phyloP scores from a whole-genome alignment of 1,284 basidiomycete genomes.

The Fomes fomentarius region DNA sequence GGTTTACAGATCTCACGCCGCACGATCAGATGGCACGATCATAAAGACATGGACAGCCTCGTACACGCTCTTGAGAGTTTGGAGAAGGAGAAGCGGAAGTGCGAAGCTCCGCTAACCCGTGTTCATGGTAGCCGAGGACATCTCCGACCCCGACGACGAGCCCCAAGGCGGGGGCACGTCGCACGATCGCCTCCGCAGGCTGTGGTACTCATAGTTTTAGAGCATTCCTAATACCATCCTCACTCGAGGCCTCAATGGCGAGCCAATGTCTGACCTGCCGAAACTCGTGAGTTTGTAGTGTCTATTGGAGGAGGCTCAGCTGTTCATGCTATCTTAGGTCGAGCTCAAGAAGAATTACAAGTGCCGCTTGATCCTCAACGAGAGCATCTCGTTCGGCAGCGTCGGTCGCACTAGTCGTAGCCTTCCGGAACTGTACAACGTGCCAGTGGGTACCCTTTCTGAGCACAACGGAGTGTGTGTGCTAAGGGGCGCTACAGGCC shows the following conservation, averaged over 20 bases:
- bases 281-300: slow-evolving; percentile 69
- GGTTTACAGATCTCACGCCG: slow-evolving; percentile 96
- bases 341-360: slow-evolving; percentile 96
- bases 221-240: too few species aligned
- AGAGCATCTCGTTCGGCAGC: slow-evolving; percentile 91
- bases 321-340: slow-evolving; percentile 54
- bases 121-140: slow-evolving; percentile 97
- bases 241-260: too few species aligned
- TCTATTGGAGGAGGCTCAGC: not conserved
- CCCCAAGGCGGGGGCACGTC: too few species aligned
- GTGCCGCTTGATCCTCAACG: slow-evolving; percentile 94
- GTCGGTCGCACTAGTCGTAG: slow-evolving; percentile 94
- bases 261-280: slow-evolving; percentile 89
- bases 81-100: slow-evolving; percentile 88
- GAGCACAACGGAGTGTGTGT: too few species aligned
- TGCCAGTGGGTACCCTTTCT: slow-evolving; percentile 69
- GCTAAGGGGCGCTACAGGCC: slow-evolving; percentile 43
- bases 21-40: slow-evolving; percentile 94
- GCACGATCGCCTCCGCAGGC: too few species aligned
- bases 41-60: slow-evolving; percentile 91
- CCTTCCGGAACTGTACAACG: slow-evolving; percentile 91
- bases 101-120: slow-evolving; percentile 81
- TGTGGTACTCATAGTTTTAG: too few species aligned
- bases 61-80: slow-evolving; percentile 86
- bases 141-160: slow-evolving; percentile 96